These are phyloP conservation scores for Metschnikowia bowlesiae DNA, from an alignment of 805 yeast species.

Conservation along the genomic window DNA sequence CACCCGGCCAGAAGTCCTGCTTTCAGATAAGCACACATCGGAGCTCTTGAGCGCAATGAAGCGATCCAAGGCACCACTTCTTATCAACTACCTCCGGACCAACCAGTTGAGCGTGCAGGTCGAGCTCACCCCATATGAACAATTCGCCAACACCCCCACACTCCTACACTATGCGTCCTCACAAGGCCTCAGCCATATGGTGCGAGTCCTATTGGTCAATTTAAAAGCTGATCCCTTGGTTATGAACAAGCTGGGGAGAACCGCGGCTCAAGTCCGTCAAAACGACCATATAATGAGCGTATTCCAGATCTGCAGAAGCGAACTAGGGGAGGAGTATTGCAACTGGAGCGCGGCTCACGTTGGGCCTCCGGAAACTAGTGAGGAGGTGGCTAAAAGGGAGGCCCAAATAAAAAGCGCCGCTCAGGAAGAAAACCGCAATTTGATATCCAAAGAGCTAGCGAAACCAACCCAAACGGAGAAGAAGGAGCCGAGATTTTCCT, in stretches of 20 bases:
- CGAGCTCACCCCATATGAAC: conserved; percentile 49
- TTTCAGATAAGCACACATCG: conserved; percentile 46
- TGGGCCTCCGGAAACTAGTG: conserved; percentile 55
- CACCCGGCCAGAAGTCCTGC: conserved; percentile 5
- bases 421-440: conserved; percentile 34
- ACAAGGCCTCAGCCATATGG: conserved; percentile 62
- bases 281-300: conserved; percentile 44
- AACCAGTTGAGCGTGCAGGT: conserved; percentile 53
- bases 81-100: conserved; percentile 57
- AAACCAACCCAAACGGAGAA: conserved; percentile 36
- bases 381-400: conserved; percentile 46
- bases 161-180: conserved; percentile 74
- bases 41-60: conserved; percentile 60
- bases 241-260: conserved; percentile 49
- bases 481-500: conserved; percentile 27
- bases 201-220: conserved; percentile 54
- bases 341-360: conserved; percentile 71
- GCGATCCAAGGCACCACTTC: conserved; percentile 72
- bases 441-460: conserved; percentile 43
- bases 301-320: conserved; percentile 64
- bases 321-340: conserved; percentile 63
- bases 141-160: conserved; percentile 60
- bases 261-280: conserved; percentile 64
- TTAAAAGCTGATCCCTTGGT: conserved; percentile 69
- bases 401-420: conserved; percentile 30